Conservation (phyloP, 2,329 filamentous ascomycete species). For the Neofusicoccum sp. region DNA sequence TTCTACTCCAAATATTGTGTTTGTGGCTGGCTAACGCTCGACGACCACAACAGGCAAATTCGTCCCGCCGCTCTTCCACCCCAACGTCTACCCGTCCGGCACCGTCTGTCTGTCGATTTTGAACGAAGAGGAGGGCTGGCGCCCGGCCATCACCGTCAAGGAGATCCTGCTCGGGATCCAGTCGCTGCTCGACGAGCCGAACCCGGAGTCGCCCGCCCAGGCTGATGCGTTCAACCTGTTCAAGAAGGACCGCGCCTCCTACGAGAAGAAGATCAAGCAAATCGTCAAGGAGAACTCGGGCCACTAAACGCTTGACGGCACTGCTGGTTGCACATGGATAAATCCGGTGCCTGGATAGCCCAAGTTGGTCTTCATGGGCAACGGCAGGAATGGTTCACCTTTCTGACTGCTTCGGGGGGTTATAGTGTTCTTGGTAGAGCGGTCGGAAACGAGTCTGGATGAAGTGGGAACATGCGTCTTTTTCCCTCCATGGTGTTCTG, state of each 20-base stretch:
- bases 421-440: neutral
- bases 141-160: slow-evolving; percentile 97
- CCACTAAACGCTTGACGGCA: neutral
- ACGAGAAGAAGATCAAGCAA: slow-evolving; percentile 83
- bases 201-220: slow-evolving; percentile 94
- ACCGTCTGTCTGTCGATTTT: slow-evolving; percentile 96
- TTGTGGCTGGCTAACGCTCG: slow-evolving; percentile 23
- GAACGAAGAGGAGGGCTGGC: slow-evolving; percentile 98
- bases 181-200: slow-evolving; percentile 92
- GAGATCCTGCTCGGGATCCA: slow-evolving; percentile 96
- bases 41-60: slow-evolving; percentile 77
- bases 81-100: slow-evolving; percentile 97
- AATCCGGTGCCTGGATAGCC: too few species aligned
- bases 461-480: too few species aligned
- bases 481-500: neutral
- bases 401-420: too few species aligned
- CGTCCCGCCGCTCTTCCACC: slow-evolving; percentile 91
- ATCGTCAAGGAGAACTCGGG: slow-evolving; percentile 84
- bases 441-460: too few species aligned
- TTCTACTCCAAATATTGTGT: neutral
- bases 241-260: slow-evolving; percentile 84
- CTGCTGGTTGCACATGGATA: too few species aligned
- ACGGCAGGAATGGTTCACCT: too few species aligned
- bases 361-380: too few species aligned
- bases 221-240: slow-evolving; percentile 97